A percentile compares a stretch with the other conserved stretches of the same genome.
phyloP scores from a whole-genome alignment of 2,329 filamentous ascomycete genomes.

The Ceratocystis smalleyi region DNA sequence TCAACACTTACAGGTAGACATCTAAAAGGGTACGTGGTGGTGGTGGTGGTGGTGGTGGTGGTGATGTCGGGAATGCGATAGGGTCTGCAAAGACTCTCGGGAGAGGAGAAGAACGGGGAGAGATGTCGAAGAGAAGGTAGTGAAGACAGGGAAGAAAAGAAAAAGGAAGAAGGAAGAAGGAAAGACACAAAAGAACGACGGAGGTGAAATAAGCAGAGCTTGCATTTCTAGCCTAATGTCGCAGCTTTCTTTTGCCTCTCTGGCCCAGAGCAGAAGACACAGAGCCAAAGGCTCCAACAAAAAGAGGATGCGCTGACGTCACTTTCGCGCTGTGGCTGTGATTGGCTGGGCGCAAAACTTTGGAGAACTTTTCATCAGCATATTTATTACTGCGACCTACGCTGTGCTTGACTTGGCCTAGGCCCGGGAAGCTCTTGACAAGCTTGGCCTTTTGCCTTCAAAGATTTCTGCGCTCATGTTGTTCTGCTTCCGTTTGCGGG shows the following conservation, averaged over 20 bases:
- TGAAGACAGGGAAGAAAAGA: not conserved
- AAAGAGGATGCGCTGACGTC: not conserved
- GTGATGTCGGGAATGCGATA: not conserved
- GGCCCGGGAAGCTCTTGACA: not conserved
- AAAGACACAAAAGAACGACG: not conserved
- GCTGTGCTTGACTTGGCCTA: not conserved
- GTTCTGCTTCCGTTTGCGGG: not conserved
- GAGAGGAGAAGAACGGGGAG: not conserved
- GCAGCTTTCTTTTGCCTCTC: slow-evolving; percentile 1
- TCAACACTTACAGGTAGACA: slow-evolving; percentile 2
- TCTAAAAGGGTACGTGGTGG: not conserved
- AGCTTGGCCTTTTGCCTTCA: not conserved
- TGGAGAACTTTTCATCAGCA: not conserved
- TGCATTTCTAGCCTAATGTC: not conserved
- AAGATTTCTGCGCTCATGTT: not conserved
- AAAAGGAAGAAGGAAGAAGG: not conserved
- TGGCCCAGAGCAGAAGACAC: slow-evolving; percentile 2
- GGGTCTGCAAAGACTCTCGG: not conserved
- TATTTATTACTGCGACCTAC: not conserved
- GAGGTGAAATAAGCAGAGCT: not conserved
- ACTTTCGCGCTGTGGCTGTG: not conserved
- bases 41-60: not conserved
- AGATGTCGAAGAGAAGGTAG: not conserved
- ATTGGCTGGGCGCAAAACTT: slow-evolving; percentile 13
- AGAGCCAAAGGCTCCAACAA: slow-evolving; percentile 1